Base-by-base conservation (phyloP, 495 filamentous ascomycete species). In the Penicillium malachiteum region DNA sequence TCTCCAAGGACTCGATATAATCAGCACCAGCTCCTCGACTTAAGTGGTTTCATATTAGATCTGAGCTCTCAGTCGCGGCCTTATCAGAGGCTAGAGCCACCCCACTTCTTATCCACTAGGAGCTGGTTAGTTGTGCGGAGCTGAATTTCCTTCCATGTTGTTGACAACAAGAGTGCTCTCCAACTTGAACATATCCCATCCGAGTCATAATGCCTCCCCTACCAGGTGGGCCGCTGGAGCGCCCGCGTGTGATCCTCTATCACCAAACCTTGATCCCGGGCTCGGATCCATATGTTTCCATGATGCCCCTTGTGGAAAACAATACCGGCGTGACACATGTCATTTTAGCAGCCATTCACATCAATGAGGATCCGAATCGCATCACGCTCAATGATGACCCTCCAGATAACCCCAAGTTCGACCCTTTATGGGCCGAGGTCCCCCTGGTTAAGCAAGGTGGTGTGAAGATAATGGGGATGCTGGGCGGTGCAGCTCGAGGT, bases 351-450 rank as follows among this genome's bases (percentile, higher is more conserved):
- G 89, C 90, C 3, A 83, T 95, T 49, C 90, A 94, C 66, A 73
- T 94, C 66, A 92, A 93, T 64, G 79, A 80, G 45, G 64, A 77
- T 0, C 71, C 82, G 30, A 72, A 72, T 12, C 67, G 79, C 48
- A 78, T 92, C 56, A 88, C 85, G 1, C 82, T 92, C 42, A 95
- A 95, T 63, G 84, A 95, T 74, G 85, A 91, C 60, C 77, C 77
- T 3, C 85, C 84, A 1, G 71, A 78, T 0, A 70, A 83, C 60
- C 67, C 82, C 5, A 78, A 81, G 31, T 86, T 81, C 62, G 65
- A 74, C 34, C 75, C 74, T 0, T 74, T 91, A 33, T 93, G 89
- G 88, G 81, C 78, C 10, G 89, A 94, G 59, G 75, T 90, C 7
- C 78, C 76, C n/a, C 59, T 80, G 39, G 65, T 92, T 35, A 83